Base-by-base conservation (phyloP, 176 grass and related monocot species). In the Puccinellia tenuiflora region DNA sequence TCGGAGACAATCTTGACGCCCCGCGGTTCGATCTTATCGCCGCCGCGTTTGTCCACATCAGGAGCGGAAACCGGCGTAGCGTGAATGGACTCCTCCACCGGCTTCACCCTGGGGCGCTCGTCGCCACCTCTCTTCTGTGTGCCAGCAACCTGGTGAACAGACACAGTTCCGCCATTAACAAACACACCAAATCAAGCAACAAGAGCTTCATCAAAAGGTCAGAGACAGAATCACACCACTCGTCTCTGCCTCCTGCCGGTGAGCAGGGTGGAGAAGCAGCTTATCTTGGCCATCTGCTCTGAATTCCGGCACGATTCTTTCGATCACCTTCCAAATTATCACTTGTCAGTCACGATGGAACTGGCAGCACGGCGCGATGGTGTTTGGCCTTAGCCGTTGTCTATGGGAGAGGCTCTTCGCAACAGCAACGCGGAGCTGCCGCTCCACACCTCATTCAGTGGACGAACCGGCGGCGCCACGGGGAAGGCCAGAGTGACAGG, bases 401-500 rank as follows among this genome's bases (percentile, higher is more conserved):
- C 96, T 85, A 95, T 61, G 62, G 88, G 86, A 71, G 78, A 94
- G 62, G 64, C 88, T 62, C 86, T 85, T 21, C 75, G 73, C 61
- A 77, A 79, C 50, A 79, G 90, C 80, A 88, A 82, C 42, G 82
- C 31, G 46, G 83, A 40, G 83, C 81, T 68, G 34, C 56, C 61
- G 34, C 84, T 78, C 81, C 85, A 92, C 87, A 70, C 90, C 96
- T 92, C 80, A 87, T 35, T 95, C 87, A 93, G 83, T 78, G 80
- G 55, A 87, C 85, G 83, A 77, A 76, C 48, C 52, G 42, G 80
- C 26, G n/a, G 63, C 42, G 73, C 48, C 67, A 80, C 86, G 80
- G 73, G 56, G 91, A 90, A 86, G 87, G 87, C 89, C 93, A 99
- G 96, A 96, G 85, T 94, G 93, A 84, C 86, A 13, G 62, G 70